Percentiles rank a stretch among this genome's conserved stretches.
Evolutionary conservation across 1,284 basidiomycete genomes (phyloP).

Genomic region (Dichomitus squalens): DNA sequence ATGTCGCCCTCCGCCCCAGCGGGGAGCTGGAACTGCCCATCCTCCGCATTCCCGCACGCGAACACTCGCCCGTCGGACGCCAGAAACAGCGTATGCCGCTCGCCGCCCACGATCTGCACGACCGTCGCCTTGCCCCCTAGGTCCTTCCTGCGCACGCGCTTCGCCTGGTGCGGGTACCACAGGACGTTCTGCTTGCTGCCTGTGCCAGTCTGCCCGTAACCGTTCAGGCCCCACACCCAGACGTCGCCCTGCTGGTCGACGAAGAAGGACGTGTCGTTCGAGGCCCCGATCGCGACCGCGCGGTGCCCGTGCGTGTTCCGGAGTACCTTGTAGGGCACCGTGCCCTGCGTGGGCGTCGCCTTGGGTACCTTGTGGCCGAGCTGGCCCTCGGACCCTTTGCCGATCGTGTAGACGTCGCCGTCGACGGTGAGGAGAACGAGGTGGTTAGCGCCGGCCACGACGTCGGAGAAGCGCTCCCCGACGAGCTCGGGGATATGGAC

Average conservation of each 20-base stretch:
- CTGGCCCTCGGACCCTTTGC: slow-evolving; percentile 85
- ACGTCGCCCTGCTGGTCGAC: slow-evolving; percentile 81
- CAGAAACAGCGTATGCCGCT: slow-evolving; percentile 88
- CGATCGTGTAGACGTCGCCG: slow-evolving; percentile 85
- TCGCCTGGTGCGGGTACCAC: slow-evolving; percentile 67
- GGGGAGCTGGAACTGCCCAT: slow-evolving; percentile 75
- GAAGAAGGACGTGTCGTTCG: slow-evolving; percentile 86
- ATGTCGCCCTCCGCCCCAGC: slow-evolving; percentile 62
- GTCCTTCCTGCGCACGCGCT: slow-evolving; percentile 62
- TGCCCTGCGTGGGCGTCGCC: slow-evolving; percentile 83
- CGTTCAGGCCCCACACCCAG: slow-evolving; percentile 92
- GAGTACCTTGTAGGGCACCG: slow-evolving; percentile 80
- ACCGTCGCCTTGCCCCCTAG: slow-evolving; percentile 67
- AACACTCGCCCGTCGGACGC: slow-evolving; percentile 83
- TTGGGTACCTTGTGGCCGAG: slow-evolving; percentile 86
- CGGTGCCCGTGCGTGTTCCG: slow-evolving; percentile 68
- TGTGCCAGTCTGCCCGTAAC: slow-evolving; percentile 67
- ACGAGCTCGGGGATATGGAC: slow-evolving; percentile 66
- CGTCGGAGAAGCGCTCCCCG: slow-evolving; percentile 31
- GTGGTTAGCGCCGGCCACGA: slow-evolving; percentile 86
- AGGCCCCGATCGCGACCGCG: slow-evolving; percentile 78
- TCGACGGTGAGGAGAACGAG: slow-evolving; percentile 83
- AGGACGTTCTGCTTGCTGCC: slow-evolving; percentile 57
- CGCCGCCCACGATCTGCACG: slow-evolving; percentile 75
- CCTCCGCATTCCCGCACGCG: slow-evolving; percentile 79